A percentile compares a stretch with the other conserved stretches of the same genome.
phyloP scores from a whole-genome alignment of 2,329 filamentous ascomycete genomes.

The Exophiala xenobiotica region DNA sequence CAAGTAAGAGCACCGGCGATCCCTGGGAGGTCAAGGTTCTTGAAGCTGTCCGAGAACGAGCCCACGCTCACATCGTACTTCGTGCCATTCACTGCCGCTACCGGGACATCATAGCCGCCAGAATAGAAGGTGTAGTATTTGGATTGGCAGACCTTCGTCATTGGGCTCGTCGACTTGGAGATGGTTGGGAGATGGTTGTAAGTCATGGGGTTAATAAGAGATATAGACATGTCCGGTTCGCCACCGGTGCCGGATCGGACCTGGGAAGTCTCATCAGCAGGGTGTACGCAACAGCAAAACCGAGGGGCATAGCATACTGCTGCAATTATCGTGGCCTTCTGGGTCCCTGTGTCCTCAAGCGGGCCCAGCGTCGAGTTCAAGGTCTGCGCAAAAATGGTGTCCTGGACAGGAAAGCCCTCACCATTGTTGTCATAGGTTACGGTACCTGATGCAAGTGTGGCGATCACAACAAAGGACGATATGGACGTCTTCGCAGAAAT shows the following conservation, averaged over 20 bases:
- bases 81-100: conserved; percentile 15
- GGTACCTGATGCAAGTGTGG: conserved; percentile 19
- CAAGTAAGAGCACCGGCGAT: not conserved
- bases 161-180: conserved; percentile 8
- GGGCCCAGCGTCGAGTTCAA: conserved; percentile 18
- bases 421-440: conserved; percentile 28
- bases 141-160: conserved; percentile 14
- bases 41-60: conserved; percentile 20
- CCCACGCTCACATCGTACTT: conserved; percentile 20
- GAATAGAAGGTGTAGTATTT: conserved; percentile 24
- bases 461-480: conserved; percentile 22
- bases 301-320: not conserved
- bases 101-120: conserved; percentile 8
- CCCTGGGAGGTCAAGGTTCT: conserved; percentile 8
- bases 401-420: conserved; percentile 22
- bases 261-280: conserved; percentile 5
- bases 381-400: conserved; percentile 22
- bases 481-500: conserved; percentile 23
- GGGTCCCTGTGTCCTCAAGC: conserved; percentile 8
- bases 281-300: not conserved
- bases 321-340: conserved; percentile 13
- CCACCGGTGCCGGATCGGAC: not conserved
- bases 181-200: conserved; percentile 21
- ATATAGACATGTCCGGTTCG: conserved; percentile 10
- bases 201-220: conserved; percentile 19